Percentiles rank a stretch among this genome's conserved stretches.
phyloP scores from a whole-genome alignment of 176 grass and related monocot species.

The Cenchrus americanus region DNA sequence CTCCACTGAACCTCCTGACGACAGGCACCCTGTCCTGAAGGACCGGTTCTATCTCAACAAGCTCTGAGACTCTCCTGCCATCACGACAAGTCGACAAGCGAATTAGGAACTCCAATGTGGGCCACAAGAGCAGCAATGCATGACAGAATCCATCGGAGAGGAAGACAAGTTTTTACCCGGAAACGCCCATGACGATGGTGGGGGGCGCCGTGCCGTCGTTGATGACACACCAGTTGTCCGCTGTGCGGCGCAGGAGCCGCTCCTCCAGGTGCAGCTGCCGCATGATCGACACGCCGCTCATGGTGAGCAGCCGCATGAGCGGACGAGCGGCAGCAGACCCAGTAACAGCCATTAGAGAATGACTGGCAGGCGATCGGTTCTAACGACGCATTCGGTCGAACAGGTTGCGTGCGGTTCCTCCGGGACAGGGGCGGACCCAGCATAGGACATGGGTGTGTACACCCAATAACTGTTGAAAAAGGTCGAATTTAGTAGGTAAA shows the following conservation, averaged over 20 bases:
- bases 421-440: too few species aligned
- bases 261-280: slow-evolving; percentile 84
- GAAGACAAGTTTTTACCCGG: slow-evolving; percentile 52
- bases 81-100: neutral
- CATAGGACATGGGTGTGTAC: too few species aligned
- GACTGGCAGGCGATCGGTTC: neutral
- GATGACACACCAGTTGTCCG: slow-evolving; percentile 80
- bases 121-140: neutral
- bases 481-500: too few species aligned
- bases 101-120: neutral
- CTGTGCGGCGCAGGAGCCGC: slow-evolving; percentile 53
- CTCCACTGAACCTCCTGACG: slow-evolving; percentile 81
- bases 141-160: neutral
- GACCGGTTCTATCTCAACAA: slow-evolving; percentile 66
- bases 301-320: slow-evolving; percentile 68
- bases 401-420: neutral
- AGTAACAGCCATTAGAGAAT: slow-evolving; percentile 15
- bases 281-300: slow-evolving; percentile 55
- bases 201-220: slow-evolving; percentile 64
- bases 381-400: slow-evolving; percentile 38
- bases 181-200: slow-evolving; percentile 86
- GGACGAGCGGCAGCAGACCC: slow-evolving; percentile 29
- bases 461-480: too few species aligned
- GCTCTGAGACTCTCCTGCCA: slow-evolving; percentile 78
- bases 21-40: slow-evolving; percentile 62